These are phyloP conservation scores for Glarea lozoyensis DNA, from an alignment of 495 filamentous ascomycete species.

Conservation along the genomic window DNA sequence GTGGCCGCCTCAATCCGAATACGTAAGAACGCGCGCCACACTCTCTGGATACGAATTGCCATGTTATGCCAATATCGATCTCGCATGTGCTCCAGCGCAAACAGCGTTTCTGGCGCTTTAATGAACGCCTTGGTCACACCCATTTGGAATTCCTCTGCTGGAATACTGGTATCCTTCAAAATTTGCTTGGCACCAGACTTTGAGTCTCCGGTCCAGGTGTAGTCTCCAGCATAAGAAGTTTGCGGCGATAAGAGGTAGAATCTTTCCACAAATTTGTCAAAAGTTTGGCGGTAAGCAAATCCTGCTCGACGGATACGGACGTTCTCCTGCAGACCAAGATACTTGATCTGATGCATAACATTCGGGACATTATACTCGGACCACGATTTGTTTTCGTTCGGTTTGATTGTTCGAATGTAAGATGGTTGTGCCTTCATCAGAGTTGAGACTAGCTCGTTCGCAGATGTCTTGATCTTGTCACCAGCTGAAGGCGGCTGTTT, in stretches of 20 bases:
- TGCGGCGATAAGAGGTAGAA: conserved; percentile 95
- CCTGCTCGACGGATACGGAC: conserved; percentile 94
- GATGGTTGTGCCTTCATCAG: conserved; percentile 95
- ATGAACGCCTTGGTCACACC: conserved; percentile 97
- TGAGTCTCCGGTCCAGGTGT: conserved; percentile 86
- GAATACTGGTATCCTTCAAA: conserved; percentile 90
- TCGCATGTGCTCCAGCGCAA: conserved; percentile 95
- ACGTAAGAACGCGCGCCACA: conserved; percentile 91
- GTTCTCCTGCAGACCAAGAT: conserved; percentile 97
- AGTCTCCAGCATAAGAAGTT: conserved; percentile 92
- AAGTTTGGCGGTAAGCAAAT: conserved; percentile 95
- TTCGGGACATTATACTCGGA: conserved; percentile 85
- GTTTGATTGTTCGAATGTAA: conserved; percentile 98
- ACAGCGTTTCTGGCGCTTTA: conserved; percentile 96
- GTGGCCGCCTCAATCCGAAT: conserved; percentile 90
- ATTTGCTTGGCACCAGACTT: conserved; percentile 88
- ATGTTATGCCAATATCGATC: conserved; percentile 99
- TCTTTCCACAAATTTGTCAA: conserved; percentile 96
- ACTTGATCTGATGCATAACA: conserved; percentile 98
- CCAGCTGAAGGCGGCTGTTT: conserved; percentile 89
- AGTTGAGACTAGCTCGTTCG: conserved; percentile 90
- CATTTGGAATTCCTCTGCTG: conserved; percentile 92
- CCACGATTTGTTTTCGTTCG: conserved; percentile 96
- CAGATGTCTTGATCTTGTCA: conserved; percentile 94
- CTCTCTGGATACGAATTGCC: conserved; percentile 94